These are phyloP conservation scores for Kodamaea sagamina DNA, from an alignment of 805 yeast genomes.

Conservation along the genomic window DNA sequence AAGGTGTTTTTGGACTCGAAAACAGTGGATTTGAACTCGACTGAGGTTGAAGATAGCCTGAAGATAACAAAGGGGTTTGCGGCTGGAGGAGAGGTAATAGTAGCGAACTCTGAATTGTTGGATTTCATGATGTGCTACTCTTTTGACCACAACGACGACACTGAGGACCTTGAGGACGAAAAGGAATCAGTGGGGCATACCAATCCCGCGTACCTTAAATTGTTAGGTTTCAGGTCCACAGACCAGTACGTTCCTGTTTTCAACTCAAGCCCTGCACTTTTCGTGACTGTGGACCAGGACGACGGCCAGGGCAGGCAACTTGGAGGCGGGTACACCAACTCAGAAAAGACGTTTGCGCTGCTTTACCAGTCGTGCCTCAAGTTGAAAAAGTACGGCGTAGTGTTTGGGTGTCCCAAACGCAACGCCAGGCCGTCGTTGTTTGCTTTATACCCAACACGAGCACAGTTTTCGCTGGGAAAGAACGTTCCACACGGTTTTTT, in stretches of 20 bases:
- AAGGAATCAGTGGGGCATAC: conserved; percentile 17
- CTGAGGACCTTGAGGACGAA: conserved; percentile 10
- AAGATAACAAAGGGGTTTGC: conserved; percentile 22
- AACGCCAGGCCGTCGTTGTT: conserved; percentile 58
- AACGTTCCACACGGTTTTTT: conserved; percentile 73
- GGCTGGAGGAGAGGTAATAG: conserved; percentile 26
- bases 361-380: conserved; percentile 60
- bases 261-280: conserved; percentile 54
- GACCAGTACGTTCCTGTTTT: conserved; percentile 50
- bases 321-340: conserved; percentile 54
- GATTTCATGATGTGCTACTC: conserved; percentile 33
- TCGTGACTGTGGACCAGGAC: conserved; percentile 66
- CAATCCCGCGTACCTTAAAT: conserved; percentile 53
- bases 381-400: conserved; percentile 58
- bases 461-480: conserved; percentile 21
- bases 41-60: conserved; percentile 32
- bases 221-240: conserved; percentile 66
- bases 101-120: conserved; percentile 27
- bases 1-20: conserved; percentile 46
- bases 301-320: conserved; percentile 31
- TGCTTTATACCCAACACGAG: conserved; percentile 58
- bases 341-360: conserved; percentile 65
- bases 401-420: conserved; percentile 66
- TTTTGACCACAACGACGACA: conserved; percentile 33
- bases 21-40: conserved; percentile 25